A percentile compares a stretch with the other conserved stretches of the same genome.
Evolutionary conservation across 2,329 filamentous ascomycete species (phyloP).

Genomic region (Helotiales sp.): DNA sequence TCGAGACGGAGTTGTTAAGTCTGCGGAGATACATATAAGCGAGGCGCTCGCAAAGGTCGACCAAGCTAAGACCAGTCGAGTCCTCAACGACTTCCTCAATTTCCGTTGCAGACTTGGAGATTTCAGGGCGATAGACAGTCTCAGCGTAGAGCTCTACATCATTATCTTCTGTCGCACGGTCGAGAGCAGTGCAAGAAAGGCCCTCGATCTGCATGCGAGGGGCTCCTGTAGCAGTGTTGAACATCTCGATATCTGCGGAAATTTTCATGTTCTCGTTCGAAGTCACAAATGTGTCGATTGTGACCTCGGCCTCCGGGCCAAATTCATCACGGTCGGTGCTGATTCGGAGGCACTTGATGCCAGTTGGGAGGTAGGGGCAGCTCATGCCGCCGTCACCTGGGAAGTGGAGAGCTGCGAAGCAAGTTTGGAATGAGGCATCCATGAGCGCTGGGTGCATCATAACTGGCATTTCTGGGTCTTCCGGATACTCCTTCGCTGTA

Average conservation of each 20-base stretch:
- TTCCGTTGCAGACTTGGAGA: conserved; percentile 3
- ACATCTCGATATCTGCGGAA: conserved; percentile 14
- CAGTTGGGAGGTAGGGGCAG: conserved; percentile 10
- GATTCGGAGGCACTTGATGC: conserved; percentile 15
- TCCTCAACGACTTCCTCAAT: neutral
- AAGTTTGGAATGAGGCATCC: conserved; percentile 55
- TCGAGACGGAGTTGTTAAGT: conserved; percentile 5
- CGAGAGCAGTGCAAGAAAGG: conserved; percentile 10
- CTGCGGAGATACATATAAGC: conserved; percentile 14
- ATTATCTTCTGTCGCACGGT: conserved; percentile 12
- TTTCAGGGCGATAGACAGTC: conserved; percentile 11
- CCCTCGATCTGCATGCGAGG: conserved; percentile 13
- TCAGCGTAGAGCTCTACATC: conserved; percentile 13
- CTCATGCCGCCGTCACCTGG: conserved; percentile 12
- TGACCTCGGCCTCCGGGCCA: conserved; percentile 8
- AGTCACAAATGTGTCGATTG: conserved; percentile 13
- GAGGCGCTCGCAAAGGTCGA: conserved; percentile 11
- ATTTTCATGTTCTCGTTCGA: conserved; percentile 17
- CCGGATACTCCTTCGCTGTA: conserved; percentile 12
- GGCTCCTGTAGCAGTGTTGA: conserved; percentile 5
- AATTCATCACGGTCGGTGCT: conserved; percentile 13
- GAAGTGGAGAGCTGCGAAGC: conserved; percentile 36
- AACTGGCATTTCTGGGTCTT: conserved; percentile 13
- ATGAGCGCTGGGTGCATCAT: conserved; percentile 52
- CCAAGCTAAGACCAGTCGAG: conserved; percentile 5